phyloP scores from a whole-genome alignment of 164 flowering plant genomes.

The Kingdonia uniflora region DNA sequence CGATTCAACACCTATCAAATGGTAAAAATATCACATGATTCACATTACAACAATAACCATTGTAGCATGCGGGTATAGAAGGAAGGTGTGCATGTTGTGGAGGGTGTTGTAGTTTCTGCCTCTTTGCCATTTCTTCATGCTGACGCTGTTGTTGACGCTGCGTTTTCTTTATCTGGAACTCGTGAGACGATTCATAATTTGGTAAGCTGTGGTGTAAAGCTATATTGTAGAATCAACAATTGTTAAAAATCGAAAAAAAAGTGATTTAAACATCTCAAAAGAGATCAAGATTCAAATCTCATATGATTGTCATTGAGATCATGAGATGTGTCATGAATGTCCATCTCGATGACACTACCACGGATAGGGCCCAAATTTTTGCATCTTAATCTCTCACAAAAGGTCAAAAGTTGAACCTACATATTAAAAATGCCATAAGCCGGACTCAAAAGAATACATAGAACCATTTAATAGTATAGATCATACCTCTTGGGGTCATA shows the following conservation, averaged over 20 bases:
- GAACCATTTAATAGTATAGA: not conserved
- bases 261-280: not conserved
- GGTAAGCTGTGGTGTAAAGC: slow-evolving; percentile 50
- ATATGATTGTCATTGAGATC: too few relatives aligned
- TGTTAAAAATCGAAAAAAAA: not conserved
- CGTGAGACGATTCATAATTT: slow-evolving; percentile 87
- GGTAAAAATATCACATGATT: too few relatives aligned
- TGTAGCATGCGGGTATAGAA: too few relatives aligned
- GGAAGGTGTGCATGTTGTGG: slow-evolving; percentile 69
- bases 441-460: too few relatives aligned
- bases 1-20: too few relatives aligned
- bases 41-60: too few relatives aligned
- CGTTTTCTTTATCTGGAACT: slow-evolving; percentile 96
- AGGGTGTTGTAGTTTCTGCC: slow-evolving; percentile 80
- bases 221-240: not conserved
- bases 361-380: too few relatives aligned
- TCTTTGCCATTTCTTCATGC: slow-evolving; percentile 72
- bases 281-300: not conserved
- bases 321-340: too few relatives aligned
- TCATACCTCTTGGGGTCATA: slow-evolving; percentile 89
- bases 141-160: slow-evolving; percentile 83
- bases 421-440: too few relatives aligned
- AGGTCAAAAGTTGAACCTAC: too few relatives aligned
- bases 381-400: too few relatives aligned
- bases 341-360: too few relatives aligned